Evolutionary conservation across 139 green algal species (phyloP).

Genomic region (Micractinium sp.): DNA sequence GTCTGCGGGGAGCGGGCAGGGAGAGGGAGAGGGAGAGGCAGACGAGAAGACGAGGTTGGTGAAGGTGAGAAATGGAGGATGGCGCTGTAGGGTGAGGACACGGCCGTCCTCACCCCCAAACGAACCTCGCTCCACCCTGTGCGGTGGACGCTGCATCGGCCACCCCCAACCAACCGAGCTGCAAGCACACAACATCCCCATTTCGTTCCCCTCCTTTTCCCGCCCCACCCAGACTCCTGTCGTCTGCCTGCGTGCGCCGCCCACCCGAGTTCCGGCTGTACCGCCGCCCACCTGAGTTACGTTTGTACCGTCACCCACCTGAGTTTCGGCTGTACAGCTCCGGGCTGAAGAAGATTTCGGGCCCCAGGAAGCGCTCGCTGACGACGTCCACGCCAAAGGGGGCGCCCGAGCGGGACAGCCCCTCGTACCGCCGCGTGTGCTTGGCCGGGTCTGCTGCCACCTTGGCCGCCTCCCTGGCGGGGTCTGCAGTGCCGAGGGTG

Average conservation of each 20-base stretch:
- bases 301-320: too few species aligned
- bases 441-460: slow-evolving; percentile 66
- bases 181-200: too few species aligned
- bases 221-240: too few species aligned
- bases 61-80: too few species aligned
- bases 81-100: too few species aligned
- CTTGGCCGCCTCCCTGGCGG: slow-evolving; percentile 69
- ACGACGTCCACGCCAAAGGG: slow-evolving; percentile 57
- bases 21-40: neutral
- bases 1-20: neutral
- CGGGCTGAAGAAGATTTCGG: slow-evolving; percentile 82
- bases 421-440: slow-evolving; percentile 55
- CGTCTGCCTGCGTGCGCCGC: too few species aligned
- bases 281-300: too few species aligned
- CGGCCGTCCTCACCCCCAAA: neutral
- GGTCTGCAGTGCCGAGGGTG: slow-evolving; percentile 48
- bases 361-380: slow-evolving; percentile 77
- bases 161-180: too few species aligned
- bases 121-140: neutral
- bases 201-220: too few species aligned
- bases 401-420: slow-evolving; percentile 39
- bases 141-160: too few species aligned
- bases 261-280: too few species aligned
- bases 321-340: slow-evolving; percentile 54
- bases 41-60: too few species aligned